These are phyloP conservation scores for Aspergillus caelatus DNA, from an alignment of 2,329 filamentous ascomycete genomes.

Conservation along the genomic window DNA sequence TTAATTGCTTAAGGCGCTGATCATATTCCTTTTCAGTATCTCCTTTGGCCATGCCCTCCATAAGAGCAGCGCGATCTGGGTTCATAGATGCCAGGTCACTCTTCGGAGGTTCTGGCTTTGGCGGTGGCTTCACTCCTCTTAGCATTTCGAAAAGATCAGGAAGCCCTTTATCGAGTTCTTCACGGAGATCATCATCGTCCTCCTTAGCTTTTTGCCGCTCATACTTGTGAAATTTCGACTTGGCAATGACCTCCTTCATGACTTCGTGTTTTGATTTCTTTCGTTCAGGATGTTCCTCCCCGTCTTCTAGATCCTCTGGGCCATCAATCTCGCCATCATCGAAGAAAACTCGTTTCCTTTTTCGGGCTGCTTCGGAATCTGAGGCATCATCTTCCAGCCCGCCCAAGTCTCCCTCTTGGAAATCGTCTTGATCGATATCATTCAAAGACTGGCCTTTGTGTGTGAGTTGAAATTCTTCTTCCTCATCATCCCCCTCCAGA, in stretches of 20 bases:
- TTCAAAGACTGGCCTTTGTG: slow-evolving; percentile 77
- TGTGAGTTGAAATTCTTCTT: slow-evolving; percentile 72
- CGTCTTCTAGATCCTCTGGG: slow-evolving; percentile 50
- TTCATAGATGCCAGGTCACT: slow-evolving; percentile 58
- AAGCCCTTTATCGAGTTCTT: slow-evolving; percentile 82
- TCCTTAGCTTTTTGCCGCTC: slow-evolving; percentile 92
- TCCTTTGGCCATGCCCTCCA: slow-evolving; percentile 63
- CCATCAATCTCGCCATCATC: slow-evolving; percentile 48
- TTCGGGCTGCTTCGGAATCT: slow-evolving; percentile 53
- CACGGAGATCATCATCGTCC: slow-evolving; percentile 84
- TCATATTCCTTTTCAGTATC: slow-evolving; percentile 88
- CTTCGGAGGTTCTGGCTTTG: slow-evolving; percentile 53
- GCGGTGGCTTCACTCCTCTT: slow-evolving; percentile 56
- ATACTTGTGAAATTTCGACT: slow-evolving; percentile 93
- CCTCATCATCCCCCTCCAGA: slow-evolving; percentile 80
- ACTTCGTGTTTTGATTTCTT: slow-evolving; percentile 97
- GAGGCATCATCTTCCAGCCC: slow-evolving; percentile 61
- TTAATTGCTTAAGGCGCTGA: slow-evolving; percentile 75
- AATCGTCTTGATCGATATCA: slow-evolving; percentile 67
- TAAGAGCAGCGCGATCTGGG: slow-evolving; percentile 63
- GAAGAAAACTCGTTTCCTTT: slow-evolving; percentile 53
- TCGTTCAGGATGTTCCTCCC: slow-evolving; percentile 68
- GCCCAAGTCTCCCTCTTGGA: slow-evolving; percentile 73
- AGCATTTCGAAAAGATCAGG: slow-evolving; percentile 75
- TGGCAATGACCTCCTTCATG: slow-evolving; percentile 96